These are phyloP conservation scores for Acer saccharum DNA, from an alignment of 345 rosid species.

Conservation along the genomic window DNA sequence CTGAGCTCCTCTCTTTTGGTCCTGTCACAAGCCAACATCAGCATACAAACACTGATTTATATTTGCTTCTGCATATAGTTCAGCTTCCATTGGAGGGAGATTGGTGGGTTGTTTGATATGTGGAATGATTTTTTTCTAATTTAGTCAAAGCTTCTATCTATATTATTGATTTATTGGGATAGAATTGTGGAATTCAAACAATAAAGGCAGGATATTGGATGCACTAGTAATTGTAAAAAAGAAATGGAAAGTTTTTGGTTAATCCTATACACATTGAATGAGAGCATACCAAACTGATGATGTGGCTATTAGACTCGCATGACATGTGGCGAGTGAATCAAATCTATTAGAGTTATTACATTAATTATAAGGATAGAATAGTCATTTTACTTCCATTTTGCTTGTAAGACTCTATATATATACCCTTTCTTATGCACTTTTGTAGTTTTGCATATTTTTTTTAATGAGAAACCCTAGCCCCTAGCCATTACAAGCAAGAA, in stretches of 20 bases:
- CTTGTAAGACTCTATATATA: no score
- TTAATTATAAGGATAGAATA: no score
- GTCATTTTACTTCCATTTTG: no score
- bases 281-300: neutral
- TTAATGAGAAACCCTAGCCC: no score
- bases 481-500: no score
- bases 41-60: neutral
- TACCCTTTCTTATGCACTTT: no score
- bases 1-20: constrained; percentile 82
- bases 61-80: neutral
- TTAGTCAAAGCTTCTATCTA: neutral
- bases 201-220: neutral
- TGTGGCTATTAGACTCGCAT: no score
- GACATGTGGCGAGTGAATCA: no score
- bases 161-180: neutral
- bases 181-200: neutral
- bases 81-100: neutral
- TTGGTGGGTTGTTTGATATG: constrained; percentile 1
- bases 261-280: neutral
- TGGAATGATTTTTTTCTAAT: neutral
- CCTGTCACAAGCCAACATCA: constrained; percentile 39
- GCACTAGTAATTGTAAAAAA: neutral
- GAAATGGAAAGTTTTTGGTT: neutral
- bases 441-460: no score
- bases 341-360: no score